Percentiles rank a stretch among this genome's conserved stretches.
Conservation (phyloP, 345 rosid genomes). For the Ailanthus altissimus region DNA sequence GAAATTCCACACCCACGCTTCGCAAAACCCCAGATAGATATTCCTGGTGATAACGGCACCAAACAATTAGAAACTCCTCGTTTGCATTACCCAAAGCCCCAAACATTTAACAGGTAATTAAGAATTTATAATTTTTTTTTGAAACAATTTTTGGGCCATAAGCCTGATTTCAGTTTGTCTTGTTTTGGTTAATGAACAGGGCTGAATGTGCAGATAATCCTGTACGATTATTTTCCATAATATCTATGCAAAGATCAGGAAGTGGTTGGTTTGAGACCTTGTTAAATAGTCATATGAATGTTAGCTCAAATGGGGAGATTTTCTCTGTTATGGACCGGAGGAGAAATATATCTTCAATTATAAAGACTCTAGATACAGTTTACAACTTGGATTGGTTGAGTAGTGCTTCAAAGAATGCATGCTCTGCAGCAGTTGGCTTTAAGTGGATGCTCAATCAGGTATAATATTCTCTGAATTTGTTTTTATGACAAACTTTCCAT, state of each 20-base stretch:
- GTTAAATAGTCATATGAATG: slow-evolving; percentile 84
- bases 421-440: slow-evolving; percentile 96
- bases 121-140: background rate
- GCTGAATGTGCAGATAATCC: slow-evolving; percentile 77
- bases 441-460: slow-evolving; percentile 99
- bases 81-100: slow-evolving; percentile 78
- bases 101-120: slow-evolving; percentile 74
- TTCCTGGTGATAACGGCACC: slow-evolving; percentile 21
- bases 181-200: slow-evolving; percentile 37
- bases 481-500: background rate
- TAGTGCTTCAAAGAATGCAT: slow-evolving; percentile 94
- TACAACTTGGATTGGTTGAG: slow-evolving; percentile 87
- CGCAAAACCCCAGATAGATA: slow-evolving; percentile 55
- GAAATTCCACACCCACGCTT: slow-evolving; percentile 53
- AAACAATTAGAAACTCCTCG: slow-evolving; percentile 33
- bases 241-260: slow-evolving; percentile 98
- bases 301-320: slow-evolving; percentile 96
- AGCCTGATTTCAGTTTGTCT: background rate
- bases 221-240: slow-evolving; percentile 74
- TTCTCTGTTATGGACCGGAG: slow-evolving; percentile 69
- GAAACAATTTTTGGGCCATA: background rate
- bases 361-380: slow-evolving; percentile 68
- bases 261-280: slow-evolving; percentile 99
- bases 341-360: slow-evolving; percentile 59
- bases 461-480: slow-evolving; percentile 15